These are phyloP conservation scores for Myriosclerotinia scirpicola DNA, from an alignment of 2,329 filamentous ascomycete species.

Conservation along the genomic window DNA sequence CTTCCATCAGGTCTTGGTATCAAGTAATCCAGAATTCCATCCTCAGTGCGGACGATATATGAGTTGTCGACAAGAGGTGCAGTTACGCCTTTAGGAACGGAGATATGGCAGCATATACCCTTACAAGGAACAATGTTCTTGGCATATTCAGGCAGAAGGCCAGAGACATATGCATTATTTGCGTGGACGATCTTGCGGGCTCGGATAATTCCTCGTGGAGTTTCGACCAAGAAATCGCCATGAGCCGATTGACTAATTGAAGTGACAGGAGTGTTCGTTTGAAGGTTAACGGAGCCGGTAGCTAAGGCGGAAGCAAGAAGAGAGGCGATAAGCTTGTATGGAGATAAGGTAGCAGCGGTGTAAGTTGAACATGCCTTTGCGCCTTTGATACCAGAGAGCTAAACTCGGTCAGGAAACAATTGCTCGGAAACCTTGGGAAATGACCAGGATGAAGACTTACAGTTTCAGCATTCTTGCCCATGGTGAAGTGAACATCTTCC, in stretches of 20 bases:
- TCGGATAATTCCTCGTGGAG: conserved; percentile 53
- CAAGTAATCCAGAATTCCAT: conserved; percentile 31
- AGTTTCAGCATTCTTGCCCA: neutral
- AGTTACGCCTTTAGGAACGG: conserved; percentile 27
- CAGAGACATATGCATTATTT: conserved; percentile 66
- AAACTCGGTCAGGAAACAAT: neutral
- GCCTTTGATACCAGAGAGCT: conserved; percentile 34
- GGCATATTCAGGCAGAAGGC: conserved; percentile 53
- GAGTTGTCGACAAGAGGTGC: conserved; percentile 29
- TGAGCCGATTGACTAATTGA: conserved; percentile 24
- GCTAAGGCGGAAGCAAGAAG: conserved; percentile 51
- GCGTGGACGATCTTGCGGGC: conserved; percentile 60
- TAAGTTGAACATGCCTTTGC: conserved; percentile 28
- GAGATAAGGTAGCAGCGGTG: conserved; percentile 46
- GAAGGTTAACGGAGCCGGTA: conserved; percentile 48
- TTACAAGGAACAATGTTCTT: conserved; percentile 59
- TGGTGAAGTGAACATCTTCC: conserved; percentile 10
- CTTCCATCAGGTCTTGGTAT: conserved; percentile 37
- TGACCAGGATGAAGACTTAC: neutral
- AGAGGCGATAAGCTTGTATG: conserved; percentile 59
- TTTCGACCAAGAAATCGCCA: conserved; percentile 49
- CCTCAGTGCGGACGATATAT: conserved; percentile 26
- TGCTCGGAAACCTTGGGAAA: neutral
- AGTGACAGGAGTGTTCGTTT: conserved; percentile 51
- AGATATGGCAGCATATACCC: conserved; percentile 46